A percentile compares a stretch with the other conserved stretches of the same genome.
Evolutionary conservation across 768 basidiomycete species (phyloP).

Genomic region (Rhodotorula babjevae): DNA sequence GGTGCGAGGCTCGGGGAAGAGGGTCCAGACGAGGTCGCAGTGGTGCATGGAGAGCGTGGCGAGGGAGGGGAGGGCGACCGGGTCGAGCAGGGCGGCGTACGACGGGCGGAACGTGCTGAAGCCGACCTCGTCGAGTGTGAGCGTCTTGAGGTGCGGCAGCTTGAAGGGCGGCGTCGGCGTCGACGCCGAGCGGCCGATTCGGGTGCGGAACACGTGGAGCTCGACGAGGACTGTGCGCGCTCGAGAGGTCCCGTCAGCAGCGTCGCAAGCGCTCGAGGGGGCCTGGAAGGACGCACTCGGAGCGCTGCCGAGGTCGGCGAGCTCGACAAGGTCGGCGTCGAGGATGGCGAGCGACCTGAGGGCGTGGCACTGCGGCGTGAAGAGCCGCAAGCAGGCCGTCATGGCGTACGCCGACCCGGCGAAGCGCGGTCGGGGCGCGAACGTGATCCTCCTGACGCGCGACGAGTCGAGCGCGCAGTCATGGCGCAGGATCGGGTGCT

Average conservation of each 20-base stretch:
- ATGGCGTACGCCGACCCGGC: background rate
- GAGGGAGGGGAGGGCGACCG: background rate
- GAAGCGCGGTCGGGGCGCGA: rapidly evolving
- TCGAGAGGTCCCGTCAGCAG: background rate
- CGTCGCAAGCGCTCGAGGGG: no score
- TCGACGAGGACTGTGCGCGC: background rate
- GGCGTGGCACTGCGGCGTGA: background rate
- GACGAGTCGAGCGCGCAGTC: background rate
- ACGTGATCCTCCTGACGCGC: background rate
- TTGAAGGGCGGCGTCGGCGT: background rate
- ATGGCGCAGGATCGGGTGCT: background rate
- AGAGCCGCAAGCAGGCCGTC: background rate
- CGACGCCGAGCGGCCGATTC: background rate
- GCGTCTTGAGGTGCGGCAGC: background rate
- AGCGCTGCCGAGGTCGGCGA: background rate
- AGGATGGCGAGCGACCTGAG: background rate
- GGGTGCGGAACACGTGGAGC: background rate
- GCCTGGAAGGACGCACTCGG: background rate
- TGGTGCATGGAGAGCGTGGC: background rate
- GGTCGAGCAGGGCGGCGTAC: background rate
- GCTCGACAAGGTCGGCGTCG: background rate
- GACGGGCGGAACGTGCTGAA: background rate
- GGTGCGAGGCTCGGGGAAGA: background rate
- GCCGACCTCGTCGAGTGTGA: background rate
- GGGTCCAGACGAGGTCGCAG: background rate